Evolutionary conservation across 768 basidiomycete genomes (phyloP).

Genomic region (Lactifluus hygrophoroides): DNA sequence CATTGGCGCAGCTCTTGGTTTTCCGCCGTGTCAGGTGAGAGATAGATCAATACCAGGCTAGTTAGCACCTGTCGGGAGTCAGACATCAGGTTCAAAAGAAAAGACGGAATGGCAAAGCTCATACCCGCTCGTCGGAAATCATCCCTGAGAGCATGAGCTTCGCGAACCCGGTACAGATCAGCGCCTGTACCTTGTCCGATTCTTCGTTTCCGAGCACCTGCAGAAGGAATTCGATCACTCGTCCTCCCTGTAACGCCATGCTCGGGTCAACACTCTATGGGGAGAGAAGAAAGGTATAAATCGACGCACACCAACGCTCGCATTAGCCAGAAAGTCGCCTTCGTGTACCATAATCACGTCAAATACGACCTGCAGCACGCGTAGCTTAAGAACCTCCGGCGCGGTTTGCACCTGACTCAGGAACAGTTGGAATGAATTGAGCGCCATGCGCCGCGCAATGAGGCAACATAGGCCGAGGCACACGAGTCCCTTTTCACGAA

Average conservation of each 20-base stretch:
- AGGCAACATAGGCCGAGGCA: slow-evolving; percentile 79
- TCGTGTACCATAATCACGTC: slow-evolving; percentile 85
- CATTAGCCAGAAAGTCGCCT: slow-evolving; percentile 46
- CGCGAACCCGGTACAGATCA: slow-evolving; percentile 71
- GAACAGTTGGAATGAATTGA: slow-evolving; percentile 71
- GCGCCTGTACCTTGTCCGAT: slow-evolving; percentile 57
- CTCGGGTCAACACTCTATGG: background rate
- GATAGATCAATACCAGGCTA: slow-evolving; percentile 49
- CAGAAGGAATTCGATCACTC: slow-evolving; percentile 61
- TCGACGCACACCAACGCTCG: slow-evolving; percentile 24
- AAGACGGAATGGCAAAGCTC: slow-evolving; percentile 19
- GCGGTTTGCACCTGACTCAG: slow-evolving; percentile 59
- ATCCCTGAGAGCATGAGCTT: slow-evolving; percentile 78
- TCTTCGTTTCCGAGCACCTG: slow-evolving; percentile 45
- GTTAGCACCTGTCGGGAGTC: slow-evolving; percentile 35
- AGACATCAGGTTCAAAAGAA: background rate
- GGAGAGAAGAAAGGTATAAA: no score
- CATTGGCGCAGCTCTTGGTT: slow-evolving; percentile 85
- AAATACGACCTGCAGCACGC: slow-evolving; percentile 72
- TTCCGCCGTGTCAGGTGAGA: slow-evolving; percentile 70
- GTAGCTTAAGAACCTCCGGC: slow-evolving; percentile 56
- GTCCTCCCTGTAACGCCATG: slow-evolving; percentile 32
- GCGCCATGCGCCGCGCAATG: slow-evolving; percentile 69
- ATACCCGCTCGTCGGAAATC: slow-evolving; percentile 61
- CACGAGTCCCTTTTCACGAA: slow-evolving; percentile 75